phyloP scores from a whole-genome alignment of 2,329 filamentous ascomycete species.

The Talaromyces sp. region DNA sequence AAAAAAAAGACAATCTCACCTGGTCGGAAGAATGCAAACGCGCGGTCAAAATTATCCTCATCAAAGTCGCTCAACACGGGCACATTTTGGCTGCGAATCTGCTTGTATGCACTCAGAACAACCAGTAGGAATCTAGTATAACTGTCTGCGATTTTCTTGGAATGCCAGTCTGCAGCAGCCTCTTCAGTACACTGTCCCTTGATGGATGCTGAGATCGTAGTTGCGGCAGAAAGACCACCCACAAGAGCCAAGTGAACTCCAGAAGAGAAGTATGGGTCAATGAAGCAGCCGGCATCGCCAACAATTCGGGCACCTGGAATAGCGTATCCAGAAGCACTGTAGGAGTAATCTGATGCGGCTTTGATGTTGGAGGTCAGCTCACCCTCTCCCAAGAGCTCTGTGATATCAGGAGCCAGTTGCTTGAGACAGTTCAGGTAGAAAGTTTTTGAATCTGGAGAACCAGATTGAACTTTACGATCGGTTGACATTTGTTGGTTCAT shows the following conservation, averaged over 20 bases:
- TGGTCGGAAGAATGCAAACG: not conserved
- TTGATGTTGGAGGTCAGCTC: conserved; percentile 34
- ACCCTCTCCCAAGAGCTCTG: conserved; percentile 27
- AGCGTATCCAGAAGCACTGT: conserved; percentile 42
- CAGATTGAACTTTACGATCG: not conserved
- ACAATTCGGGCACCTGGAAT: conserved; percentile 36
- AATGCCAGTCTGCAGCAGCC: conserved; percentile 37
- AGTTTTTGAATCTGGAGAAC: conserved; percentile 5
- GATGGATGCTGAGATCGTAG: conserved; percentile 38
- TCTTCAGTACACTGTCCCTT: conserved; percentile 37
- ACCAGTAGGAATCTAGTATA: conserved; percentile 47
- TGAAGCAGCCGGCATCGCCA: conserved; percentile 47
- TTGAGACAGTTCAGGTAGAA: conserved; percentile 15
- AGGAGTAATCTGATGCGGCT: conserved; percentile 46
- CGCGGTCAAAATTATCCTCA: not conserved
- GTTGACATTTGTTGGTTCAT: not conserved
- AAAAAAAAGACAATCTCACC: not conserved
- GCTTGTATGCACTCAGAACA: conserved; percentile 14
- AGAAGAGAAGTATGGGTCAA: conserved; percentile 48
- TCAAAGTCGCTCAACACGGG: conserved; percentile 2
- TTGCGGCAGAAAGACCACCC: conserved; percentile 42
- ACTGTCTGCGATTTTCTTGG: conserved; percentile 39
- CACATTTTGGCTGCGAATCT: conserved; percentile 8
- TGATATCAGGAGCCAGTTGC: conserved; percentile 15
- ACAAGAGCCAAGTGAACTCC: conserved; percentile 45